Evolutionary conservation across 2,329 filamentous ascomycete species (phyloP).

Genomic region (Cylindrodendrum hubeiense): DNA sequence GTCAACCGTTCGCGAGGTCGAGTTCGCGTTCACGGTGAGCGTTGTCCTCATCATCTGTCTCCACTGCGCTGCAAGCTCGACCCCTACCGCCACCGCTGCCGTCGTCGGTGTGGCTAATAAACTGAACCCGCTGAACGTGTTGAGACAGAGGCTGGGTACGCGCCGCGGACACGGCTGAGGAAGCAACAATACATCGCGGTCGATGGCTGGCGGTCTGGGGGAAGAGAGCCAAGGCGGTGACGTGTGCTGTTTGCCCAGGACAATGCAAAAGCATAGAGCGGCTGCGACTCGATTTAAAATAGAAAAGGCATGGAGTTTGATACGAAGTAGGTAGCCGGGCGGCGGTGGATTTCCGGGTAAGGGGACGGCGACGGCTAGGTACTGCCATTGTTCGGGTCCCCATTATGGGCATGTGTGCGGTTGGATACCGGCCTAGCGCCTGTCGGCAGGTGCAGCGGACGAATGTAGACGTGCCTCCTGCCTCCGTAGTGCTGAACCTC

Average conservation of each 20-base stretch:
- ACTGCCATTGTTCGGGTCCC: conserved; percentile 3
- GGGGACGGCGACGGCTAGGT: no score
- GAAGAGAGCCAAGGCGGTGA: neutral
- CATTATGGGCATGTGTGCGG: conserved; percentile 1
- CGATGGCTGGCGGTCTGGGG: conserved; percentile 5
- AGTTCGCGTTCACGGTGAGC: neutral
- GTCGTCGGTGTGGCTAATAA: conserved; percentile 30
- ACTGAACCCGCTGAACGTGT: conserved; percentile 19
- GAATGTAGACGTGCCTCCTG: conserved; percentile 20
- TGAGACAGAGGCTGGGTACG: conserved; percentile 31
- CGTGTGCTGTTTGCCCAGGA: neutral
- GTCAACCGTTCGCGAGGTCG: conserved; percentile 33
- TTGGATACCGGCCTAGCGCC: conserved; percentile 6
- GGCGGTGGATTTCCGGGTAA: neutral
- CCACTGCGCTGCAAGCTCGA: conserved; percentile 34
- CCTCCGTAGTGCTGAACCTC: conserved; percentile 4
- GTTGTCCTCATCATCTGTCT: conserved; percentile 29
- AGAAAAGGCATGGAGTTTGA: neutral
- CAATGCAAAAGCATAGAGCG: neutral
- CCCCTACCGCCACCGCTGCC: conserved; percentile 35
- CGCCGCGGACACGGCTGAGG: conserved; percentile 16
- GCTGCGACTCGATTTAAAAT: neutral
- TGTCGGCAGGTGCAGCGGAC: conserved; percentile 16
- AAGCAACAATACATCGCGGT: neutral
- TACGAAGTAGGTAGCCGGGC: conserved; percentile 2